A percentile compares a stretch with the other conserved stretches of the same genome.
Evolutionary conservation across 75 land plant genomes (phyloP).

Genomic region (Selaginella moellendorffii): DNA sequence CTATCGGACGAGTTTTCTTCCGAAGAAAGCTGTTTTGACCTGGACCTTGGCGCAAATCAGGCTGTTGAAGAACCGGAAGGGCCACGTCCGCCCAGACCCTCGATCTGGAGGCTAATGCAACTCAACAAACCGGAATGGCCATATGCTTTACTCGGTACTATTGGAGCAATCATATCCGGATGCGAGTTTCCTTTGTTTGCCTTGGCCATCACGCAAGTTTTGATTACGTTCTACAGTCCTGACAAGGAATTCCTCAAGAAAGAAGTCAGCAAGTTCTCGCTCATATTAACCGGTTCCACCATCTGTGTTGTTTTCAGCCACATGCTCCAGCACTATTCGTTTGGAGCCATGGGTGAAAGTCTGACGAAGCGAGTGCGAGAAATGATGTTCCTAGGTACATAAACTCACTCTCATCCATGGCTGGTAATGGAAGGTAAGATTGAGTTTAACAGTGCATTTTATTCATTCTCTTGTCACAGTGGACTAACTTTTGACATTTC

Average conservation of each 20-base stretch:
- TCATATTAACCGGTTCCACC: slow-evolving; percentile 18
- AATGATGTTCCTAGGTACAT: slow-evolving; percentile 20
- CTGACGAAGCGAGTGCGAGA: slow-evolving; percentile 27
- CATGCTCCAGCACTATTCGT: slow-evolving; percentile 24
- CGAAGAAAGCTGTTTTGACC: neutral
- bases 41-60: neutral
- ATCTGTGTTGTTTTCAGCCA: slow-evolving; percentile 14
- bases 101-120: slow-evolving; percentile 20
- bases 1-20: neutral
- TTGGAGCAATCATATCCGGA: slow-evolving; percentile 30
- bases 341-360: slow-evolving; percentile 23
- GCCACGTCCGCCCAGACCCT: slow-evolving; percentile 13
- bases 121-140: slow-evolving; percentile 33
- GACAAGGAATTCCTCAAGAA: slow-evolving; percentile 15
- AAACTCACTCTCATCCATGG: neutral
- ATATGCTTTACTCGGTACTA: slow-evolving; percentile 23
- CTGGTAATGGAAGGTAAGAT: neutral
- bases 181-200: slow-evolving; percentile 31
- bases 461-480: neutral
- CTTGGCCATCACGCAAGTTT: slow-evolving; percentile 23
- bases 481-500: neutral
- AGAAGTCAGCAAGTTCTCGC: slow-evolving; percentile 22
- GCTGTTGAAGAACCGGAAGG: neutral
- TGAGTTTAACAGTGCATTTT: neutral
- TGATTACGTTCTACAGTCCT: slow-evolving; percentile 17